Conservation (phyloP, 2,329 filamentous ascomycete genomes). For the Trichoderma asperellum region DNA sequence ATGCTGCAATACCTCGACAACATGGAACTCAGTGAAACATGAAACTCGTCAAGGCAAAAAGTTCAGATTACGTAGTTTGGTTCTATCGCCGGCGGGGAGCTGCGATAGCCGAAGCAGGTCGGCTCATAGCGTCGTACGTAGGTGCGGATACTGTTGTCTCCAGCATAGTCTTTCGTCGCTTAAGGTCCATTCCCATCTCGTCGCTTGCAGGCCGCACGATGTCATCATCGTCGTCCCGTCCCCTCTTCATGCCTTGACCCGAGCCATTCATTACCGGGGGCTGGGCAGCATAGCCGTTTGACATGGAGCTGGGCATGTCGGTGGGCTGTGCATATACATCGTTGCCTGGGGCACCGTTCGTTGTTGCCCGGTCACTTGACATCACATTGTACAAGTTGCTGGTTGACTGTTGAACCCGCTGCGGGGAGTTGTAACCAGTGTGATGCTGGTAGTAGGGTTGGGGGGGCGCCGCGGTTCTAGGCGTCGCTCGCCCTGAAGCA, state of each 20-base stretch:
- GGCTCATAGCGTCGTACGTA: slow-evolving; percentile 55
- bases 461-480: slow-evolving; percentile 73
- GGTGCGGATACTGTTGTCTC: slow-evolving; percentile 59
- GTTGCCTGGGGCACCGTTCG: slow-evolving; percentile 61
- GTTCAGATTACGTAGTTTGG: slow-evolving; percentile 14
- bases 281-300: slow-evolving; percentile 67
- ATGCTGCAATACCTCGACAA: slow-evolving; percentile 28
- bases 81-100: slow-evolving; percentile 47
- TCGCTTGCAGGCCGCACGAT: slow-evolving; percentile 64
- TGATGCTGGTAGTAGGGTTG: slow-evolving; percentile 73
- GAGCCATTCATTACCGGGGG: slow-evolving; percentile 69
- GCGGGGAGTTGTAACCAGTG: slow-evolving; percentile 75
- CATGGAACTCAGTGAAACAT: slow-evolving; percentile 27
- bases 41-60: slow-evolving; percentile 27
- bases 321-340: slow-evolving; percentile 73
- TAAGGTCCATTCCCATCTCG: slow-evolving; percentile 60
- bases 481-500: slow-evolving; percentile 81
- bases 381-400: slow-evolving; percentile 90
- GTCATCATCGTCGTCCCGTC: slow-evolving; percentile 63
- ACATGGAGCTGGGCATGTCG: slow-evolving; percentile 59
- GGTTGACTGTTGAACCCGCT: slow-evolving; percentile 68
- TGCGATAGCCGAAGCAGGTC: slow-evolving; percentile 51
- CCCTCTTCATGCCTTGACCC: slow-evolving; percentile 49
- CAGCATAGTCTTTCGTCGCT: slow-evolving; percentile 78
- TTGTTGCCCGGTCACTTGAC: slow-evolving; percentile 71